phyloP scores from a whole-genome alignment of 176 grass and related monocot species.

The Aegilops speltoides region DNA sequence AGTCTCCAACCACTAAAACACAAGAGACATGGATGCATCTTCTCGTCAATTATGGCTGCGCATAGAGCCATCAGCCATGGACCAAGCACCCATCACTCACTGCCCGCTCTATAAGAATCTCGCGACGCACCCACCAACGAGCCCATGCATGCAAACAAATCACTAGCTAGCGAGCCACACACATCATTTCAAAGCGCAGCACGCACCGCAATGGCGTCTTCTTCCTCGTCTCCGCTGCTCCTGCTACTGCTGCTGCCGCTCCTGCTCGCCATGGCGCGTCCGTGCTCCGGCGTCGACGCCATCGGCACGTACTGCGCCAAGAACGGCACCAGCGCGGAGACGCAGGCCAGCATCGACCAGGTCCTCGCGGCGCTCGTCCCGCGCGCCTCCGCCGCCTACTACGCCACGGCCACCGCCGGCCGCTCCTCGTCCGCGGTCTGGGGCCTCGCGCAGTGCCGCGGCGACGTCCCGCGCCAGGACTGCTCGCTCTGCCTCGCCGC shows the following conservation, averaged over 20 bases:
- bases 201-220: background rate
- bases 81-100: background rate
- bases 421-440: slow-evolving; percentile 31
- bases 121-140: background rate
- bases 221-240: background rate
- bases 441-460: slow-evolving; percentile 79
- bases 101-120: background rate
- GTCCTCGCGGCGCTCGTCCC: slow-evolving; percentile 51
- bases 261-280: background rate
- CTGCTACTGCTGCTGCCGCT: background rate
- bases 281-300: slow-evolving; percentile 37
- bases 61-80: background rate
- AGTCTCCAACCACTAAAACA: slow-evolving; percentile 1
- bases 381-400: slow-evolving; percentile 37
- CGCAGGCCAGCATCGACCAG: slow-evolving; percentile 43
- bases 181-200: background rate
- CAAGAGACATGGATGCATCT: background rate
- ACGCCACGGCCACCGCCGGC: slow-evolving; percentile 40
- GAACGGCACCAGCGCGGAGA: too few species aligned
- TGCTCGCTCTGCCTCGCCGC: slow-evolving; percentile 49
- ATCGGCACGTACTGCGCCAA: slow-evolving; percentile 41
- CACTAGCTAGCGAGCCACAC: background rate
- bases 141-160: background rate
- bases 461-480: slow-evolving; percentile 46
- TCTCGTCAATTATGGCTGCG: slow-evolving; percentile 1